phyloP scores from a whole-genome alignment of 352 stramenopile genomes.

The Pythium coloratum region DNA sequence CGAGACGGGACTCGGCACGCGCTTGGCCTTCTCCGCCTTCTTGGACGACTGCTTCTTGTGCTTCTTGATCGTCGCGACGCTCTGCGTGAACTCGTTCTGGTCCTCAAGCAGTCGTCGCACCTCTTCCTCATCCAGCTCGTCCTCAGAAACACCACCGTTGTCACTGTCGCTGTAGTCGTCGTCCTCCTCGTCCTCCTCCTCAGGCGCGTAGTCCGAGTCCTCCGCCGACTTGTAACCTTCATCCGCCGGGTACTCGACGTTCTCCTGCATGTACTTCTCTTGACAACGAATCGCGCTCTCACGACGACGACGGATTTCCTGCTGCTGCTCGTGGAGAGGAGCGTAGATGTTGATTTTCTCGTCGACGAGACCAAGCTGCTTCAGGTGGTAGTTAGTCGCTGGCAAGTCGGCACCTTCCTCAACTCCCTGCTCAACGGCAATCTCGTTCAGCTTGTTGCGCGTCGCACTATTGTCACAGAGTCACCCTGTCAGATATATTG shows the following conservation, averaged over 20 bases:
- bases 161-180: constrained; percentile 36
- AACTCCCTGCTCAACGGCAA: constrained; percentile 23
- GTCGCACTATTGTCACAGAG: constrained; percentile 26
- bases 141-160: constrained; percentile 34
- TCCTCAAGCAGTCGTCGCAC: constrained; percentile 24
- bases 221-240: constrained; percentile 53
- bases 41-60: constrained; percentile 34
- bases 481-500: not conserved
- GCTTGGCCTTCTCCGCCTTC: constrained; percentile 5
- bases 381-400: constrained; percentile 77
- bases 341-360: constrained; percentile 85
- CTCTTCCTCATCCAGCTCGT: constrained; percentile 53
- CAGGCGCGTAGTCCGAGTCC: constrained; percentile 61
- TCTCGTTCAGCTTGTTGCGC: constrained; percentile 37
- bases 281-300: constrained; percentile 46
- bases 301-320: constrained; percentile 59
- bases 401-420: constrained; percentile 23
- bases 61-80: constrained; percentile 34
- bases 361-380: constrained; percentile 64
- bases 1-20: constrained; percentile 26
- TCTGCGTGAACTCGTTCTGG: constrained; percentile 20
- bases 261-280: constrained; percentile 42
- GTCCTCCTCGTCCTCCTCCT: constrained; percentile 42
- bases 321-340: constrained; percentile 58
- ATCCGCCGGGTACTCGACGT: constrained; percentile 33